These are phyloP conservation scores for Barbarea vulgaris DNA, from an alignment of 345 rosid species.

Conservation along the genomic window DNA sequence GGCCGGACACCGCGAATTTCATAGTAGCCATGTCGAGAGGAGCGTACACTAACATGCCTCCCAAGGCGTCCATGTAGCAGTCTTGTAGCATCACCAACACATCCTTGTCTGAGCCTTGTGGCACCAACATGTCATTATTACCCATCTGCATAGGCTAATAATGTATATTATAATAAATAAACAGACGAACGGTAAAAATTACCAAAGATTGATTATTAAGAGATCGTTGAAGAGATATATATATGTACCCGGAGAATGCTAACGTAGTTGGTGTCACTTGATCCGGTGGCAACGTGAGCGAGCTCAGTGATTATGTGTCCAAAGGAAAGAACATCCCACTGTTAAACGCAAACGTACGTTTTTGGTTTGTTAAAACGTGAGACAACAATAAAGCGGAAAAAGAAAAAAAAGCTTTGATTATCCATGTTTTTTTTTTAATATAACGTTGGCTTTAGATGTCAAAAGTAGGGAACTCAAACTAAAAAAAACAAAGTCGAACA, in stretches of 20 bases:
- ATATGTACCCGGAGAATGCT: conserved; percentile 52
- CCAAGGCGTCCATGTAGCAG: conserved; percentile 49
- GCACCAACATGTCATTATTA: neutral
- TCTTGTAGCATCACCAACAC: conserved; percentile 66
- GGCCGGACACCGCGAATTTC: conserved; percentile 41
- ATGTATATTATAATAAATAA: neutral
- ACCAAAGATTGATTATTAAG: neutral
- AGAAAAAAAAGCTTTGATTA: neutral
- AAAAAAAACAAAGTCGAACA: neutral
- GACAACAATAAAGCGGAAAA: neutral
- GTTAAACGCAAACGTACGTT: conserved; percentile 19
- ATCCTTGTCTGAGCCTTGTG: neutral
- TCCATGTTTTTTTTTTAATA: neutral
- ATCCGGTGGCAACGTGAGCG: conserved; percentile 48
- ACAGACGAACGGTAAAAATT: neutral
- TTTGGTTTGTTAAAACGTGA: neutral
- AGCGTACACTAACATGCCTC: conserved; percentile 61
- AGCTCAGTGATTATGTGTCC: conserved; percentile 52
- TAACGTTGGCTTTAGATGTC: neutral
- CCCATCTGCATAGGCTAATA: neutral
- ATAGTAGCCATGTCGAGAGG: conserved; percentile 51
- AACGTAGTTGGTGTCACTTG: conserved; percentile 51
- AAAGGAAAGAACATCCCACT: conserved; percentile 77
- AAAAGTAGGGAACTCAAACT: no score
- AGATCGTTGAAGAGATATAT: neutral